These are phyloP conservation scores for Hyaloscypha finlandica DNA, from an alignment of 495 filamentous ascomycete species.

Conservation along the genomic window DNA sequence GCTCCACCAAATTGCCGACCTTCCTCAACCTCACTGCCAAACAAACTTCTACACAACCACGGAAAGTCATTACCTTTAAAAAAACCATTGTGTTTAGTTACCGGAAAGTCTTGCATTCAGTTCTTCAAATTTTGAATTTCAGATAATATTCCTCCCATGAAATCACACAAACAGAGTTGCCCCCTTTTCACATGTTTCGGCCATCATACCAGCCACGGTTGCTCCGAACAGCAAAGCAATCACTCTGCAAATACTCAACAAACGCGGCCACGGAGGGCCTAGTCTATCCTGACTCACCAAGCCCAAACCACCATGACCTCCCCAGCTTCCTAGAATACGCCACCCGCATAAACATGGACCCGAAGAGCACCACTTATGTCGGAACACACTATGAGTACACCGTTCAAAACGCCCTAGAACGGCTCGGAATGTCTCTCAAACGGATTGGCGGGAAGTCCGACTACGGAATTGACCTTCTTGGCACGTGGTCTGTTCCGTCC, in stretches of 20 bases:
- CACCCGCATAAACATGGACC: conserved; percentile 51
- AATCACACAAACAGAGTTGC: conserved; percentile 9
- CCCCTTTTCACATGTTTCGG: conserved; percentile 17
- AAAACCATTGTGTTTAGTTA: background rate
- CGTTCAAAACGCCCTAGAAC: conserved; percentile 59
- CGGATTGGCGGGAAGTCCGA: conserved; percentile 77
- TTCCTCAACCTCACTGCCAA: conserved; percentile 5
- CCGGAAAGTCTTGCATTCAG: background rate
- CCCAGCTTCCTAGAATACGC: conserved; percentile 74
- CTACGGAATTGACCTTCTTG: conserved; percentile 81
- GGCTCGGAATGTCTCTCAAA: conserved; percentile 64
- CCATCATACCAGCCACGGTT: conserved; percentile 2
- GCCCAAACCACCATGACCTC: conserved; percentile 64
- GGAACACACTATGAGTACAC: conserved; percentile 77
- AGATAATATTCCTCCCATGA: background rate
- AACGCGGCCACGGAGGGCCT: conserved; percentile 38
- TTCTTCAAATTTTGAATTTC: background rate
- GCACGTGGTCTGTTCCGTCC: conserved; percentile 70
- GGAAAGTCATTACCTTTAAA: background rate
- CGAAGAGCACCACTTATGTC: conserved; percentile 54
- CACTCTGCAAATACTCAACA: conserved; percentile 29
- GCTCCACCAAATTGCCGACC: background rate
- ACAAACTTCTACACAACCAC: background rate
- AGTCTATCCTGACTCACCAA: conserved; percentile 44
- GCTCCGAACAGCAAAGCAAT: conserved; percentile 21